These are phyloP conservation scores for Punctularia strigosozonata DNA, from an alignment of 768 basidiomycete genomes.

Conservation along the genomic window DNA sequence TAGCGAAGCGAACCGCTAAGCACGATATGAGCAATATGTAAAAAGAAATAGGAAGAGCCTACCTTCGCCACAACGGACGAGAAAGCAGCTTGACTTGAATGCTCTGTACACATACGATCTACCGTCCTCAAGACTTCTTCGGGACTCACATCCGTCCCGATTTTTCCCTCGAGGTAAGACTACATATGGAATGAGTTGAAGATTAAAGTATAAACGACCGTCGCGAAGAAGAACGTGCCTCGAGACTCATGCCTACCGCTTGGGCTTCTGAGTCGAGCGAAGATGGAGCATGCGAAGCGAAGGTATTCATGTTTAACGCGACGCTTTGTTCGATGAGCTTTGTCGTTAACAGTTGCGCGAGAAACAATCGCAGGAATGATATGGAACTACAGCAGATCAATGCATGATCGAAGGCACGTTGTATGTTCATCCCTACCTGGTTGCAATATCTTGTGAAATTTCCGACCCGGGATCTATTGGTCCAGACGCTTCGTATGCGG, in stretches of 20 bases:
- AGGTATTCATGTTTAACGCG: slow-evolving; percentile 39
- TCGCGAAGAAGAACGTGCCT: slow-evolving; percentile 26
- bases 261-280: slow-evolving; percentile 47
- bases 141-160: slow-evolving; percentile 35
- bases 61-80: slow-evolving; percentile 38
- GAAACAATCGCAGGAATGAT: slow-evolving; percentile 29
- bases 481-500: too few relatives aligned
- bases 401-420: too few relatives aligned
- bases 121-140: slow-evolving; percentile 25
- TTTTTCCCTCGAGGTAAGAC: slow-evolving; percentile 46
- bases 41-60: slow-evolving; percentile 8
- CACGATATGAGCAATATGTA: not conserved
- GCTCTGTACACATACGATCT: slow-evolving; percentile 40
- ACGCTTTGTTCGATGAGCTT: slow-evolving; percentile 45
- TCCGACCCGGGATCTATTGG: too few relatives aligned
- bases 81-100: slow-evolving; percentile 44
- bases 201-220: slow-evolving; percentile 7
- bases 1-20: slow-evolving; percentile 47
- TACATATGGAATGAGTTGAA: slow-evolving; percentile 10
- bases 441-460: too few relatives aligned
- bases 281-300: slow-evolving; percentile 30
- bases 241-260: slow-evolving; percentile 46
- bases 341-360: slow-evolving; percentile 40
- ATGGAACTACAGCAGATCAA: slow-evolving; percentile 5
- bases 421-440: too few relatives aligned